Percentiles rank a stretch among this genome's conserved stretches.
Evolutionary conservation across 495 filamentous ascomycete genomes (phyloP).

Genomic region (Antarctomyces pellizariae): DNA sequence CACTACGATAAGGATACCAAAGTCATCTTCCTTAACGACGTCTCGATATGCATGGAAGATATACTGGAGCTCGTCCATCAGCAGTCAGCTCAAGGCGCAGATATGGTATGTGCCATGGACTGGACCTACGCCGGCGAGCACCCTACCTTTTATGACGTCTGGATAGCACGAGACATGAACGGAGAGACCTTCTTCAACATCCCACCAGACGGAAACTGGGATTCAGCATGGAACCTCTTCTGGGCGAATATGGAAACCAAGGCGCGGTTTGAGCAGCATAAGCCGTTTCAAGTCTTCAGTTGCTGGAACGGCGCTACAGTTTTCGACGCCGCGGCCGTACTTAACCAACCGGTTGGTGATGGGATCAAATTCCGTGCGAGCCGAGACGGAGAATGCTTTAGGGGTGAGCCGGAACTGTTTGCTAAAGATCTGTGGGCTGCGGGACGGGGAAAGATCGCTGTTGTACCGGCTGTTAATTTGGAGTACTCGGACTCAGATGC

Average conservation of each 20-base stretch:
- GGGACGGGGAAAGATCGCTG: constrained; percentile 22
- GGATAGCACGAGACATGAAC: constrained; percentile 22
- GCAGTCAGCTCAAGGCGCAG: constrained; percentile 17
- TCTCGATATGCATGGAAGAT: constrained; percentile 25
- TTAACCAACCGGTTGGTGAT: constrained; percentile 11
- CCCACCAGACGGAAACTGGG: constrained; percentile 20
- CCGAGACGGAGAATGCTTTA: constrained; percentile 18
- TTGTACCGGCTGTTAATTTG: constrained; percentile 25
- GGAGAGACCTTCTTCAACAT: constrained; percentile 28
- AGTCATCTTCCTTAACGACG: constrained; percentile 26
- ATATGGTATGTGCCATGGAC: constrained; percentile 31
- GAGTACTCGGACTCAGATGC: constrained; percentile 19
- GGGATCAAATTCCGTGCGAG: constrained; percentile 15
- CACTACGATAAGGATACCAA: constrained; percentile 14
- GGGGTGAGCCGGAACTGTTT: constrained; percentile 23
- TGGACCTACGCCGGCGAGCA: constrained; percentile 20
- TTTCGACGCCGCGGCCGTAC: constrained; percentile 15
- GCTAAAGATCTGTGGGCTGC: constrained; percentile 25
- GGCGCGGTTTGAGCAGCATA: constrained; percentile 9
- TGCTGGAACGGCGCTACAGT: constrained; percentile 27
- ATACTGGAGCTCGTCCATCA: constrained; percentile 28
- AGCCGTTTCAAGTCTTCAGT: constrained; percentile 28
- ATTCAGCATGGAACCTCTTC: constrained; percentile 21
- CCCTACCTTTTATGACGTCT: constrained; percentile 27
- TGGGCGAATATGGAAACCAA: constrained; percentile 16